Evolutionary conservation across 768 basidiomycete species (phyloP), one percentile per base, ranked within the genome.

Genomic region (Tephrocybe sp.): DNA sequence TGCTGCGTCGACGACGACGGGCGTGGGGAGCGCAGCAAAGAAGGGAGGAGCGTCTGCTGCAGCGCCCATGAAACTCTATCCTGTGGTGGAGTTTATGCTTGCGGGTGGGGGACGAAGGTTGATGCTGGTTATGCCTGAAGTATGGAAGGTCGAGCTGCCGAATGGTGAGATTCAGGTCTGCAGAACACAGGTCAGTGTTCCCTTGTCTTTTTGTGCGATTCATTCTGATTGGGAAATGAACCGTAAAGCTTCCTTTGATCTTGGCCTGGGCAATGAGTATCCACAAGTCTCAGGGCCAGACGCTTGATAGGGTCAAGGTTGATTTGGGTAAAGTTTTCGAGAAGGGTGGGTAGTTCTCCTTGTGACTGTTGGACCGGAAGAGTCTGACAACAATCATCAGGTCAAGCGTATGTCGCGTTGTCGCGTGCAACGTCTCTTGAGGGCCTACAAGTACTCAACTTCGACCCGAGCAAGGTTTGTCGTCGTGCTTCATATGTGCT

Each of bases 251-350:
- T 1, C 93, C 92, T 0, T 65, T 98, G 21, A 94, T 97, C 53
- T 76, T 96, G 33, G 80, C 95, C 0, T 98, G 95, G 96, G 95
- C 96, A 0, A 96, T 98, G 92, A 91, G 88, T 41, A 98, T 98
- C 56, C 97, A 99, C 68, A 99, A 99, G 66, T 90, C 90, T 10
- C 97, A 99, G 67, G 97, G 97, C 9, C 97, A 98, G 67, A 98
- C 97, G 0, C 75, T 99, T 9, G 89, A 94, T 21, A 84, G 93
- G 40, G 95, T 98, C 59, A 96, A 90, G 64, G 95, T 98, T 38
- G 95, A 98, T 63, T 76, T 99, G 30, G 85, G 85, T 25, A 88
- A 84, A 64, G 89, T 98, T 4, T 99, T 99, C 62, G 97, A 93
- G 69, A 93, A 91, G 68, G 92, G 90, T 83, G 44, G 20, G 74